Base-by-base conservation (phyloP, 2,329 filamentous ascomycete species). In the Alternaria atra region DNA sequence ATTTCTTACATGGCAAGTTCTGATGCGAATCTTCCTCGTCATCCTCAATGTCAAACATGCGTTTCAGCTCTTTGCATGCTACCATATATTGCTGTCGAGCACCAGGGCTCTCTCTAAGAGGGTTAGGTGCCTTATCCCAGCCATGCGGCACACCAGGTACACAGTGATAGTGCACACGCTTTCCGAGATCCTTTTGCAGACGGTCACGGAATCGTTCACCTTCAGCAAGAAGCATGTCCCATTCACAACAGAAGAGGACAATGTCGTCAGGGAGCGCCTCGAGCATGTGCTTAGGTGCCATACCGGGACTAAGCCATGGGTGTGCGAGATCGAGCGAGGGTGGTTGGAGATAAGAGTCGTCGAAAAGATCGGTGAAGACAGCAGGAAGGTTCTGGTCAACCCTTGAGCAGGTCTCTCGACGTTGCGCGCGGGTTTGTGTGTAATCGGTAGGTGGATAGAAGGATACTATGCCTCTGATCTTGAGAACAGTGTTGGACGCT, bases 91-190 rank as follows among this genome's bases (percentile, higher is more conserved):
- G 78, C 55, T 82, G 79, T 66, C 84, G 78, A n/a, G 85, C 82
- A 25, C 83, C 83, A 1, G 80, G 79, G 3, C 83, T 83, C 34
- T 83, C 83, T 55, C 81, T 82, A 25, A 86, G 73, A 5, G 87
- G 87, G 69, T 89, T 89, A 0, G 88, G 87, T 29, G 84, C 85
- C 77, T 90, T 91, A 69, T 91, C 89, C 84, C 89, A 91, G 0
- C 84, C 88, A 71, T 90, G 89, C 29, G 84, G 83, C 23, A 88
- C 87, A 2, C 82, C 86, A 4, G 81, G 78, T 2, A 90, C 83
- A 77, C 88, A 84, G 27, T 83, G 84, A 67, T 88, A 89, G 52
- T 81, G 79, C 1, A 90, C 85, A 7, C 82, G 81, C 77, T 89
- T 90, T 25, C 80, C 80, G 5, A 87, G 74, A 1, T 81, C 80